phyloP scores from a whole-genome alignment of 164 flowering plant genomes.

The Echeveria elegans region DNA sequence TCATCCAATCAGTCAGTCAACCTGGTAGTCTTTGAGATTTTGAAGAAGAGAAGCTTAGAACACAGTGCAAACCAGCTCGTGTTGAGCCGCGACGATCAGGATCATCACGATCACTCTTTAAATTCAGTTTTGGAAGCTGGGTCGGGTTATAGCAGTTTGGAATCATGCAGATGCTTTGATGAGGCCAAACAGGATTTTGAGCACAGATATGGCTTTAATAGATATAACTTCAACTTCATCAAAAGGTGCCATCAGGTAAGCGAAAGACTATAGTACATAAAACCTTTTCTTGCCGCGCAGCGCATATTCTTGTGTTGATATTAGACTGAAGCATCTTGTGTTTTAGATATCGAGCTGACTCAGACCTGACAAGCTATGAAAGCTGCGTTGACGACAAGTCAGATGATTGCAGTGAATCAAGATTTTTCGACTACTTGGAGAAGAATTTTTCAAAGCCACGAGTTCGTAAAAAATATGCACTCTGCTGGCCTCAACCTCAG shows the following conservation, averaged over 20 bases:
- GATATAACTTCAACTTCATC: slow-evolving; percentile 4
- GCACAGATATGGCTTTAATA: slow-evolving; percentile 1
- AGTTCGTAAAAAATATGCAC: slow-evolving; percentile 2
- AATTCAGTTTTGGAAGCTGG: neutral
- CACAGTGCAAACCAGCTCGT: slow-evolving; percentile 1
- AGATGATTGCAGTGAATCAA: neutral
- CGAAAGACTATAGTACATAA: neutral
- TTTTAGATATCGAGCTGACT: neutral
- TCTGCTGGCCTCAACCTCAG: neutral
- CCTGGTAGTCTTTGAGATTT: neutral
- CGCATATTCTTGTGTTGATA: neutral
- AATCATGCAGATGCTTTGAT: neutral
- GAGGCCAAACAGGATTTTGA: neutral
- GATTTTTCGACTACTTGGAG: neutral
- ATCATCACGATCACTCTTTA: neutral
- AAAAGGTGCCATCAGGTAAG: neutral
- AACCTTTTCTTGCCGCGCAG: neutral
- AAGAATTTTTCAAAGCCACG: slow-evolving; percentile 1
- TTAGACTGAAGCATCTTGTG: neutral
- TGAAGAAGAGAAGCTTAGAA: neutral
- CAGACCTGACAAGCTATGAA: neutral
- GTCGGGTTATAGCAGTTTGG: neutral
- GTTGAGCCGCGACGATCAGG: neutral
- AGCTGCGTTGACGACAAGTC: slow-evolving; percentile 3
- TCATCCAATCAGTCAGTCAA: neutral